Evolutionary conservation across 1,139 yeast species (phyloP), one percentile per base, ranked within the genome.

Genomic region (Debaryomyces nepalensis): DNA sequence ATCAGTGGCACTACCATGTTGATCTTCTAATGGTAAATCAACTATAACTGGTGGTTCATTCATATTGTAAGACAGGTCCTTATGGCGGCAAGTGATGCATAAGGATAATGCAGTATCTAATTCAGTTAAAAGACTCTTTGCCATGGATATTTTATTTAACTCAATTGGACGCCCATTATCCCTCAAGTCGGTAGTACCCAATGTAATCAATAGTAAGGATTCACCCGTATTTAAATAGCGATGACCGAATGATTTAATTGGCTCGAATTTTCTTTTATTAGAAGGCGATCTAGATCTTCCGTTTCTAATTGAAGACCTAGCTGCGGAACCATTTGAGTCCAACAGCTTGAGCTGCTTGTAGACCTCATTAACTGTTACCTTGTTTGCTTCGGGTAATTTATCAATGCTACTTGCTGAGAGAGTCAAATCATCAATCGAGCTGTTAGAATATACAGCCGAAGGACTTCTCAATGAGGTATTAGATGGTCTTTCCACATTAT

Each of bases 221-320:
- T 87, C 90, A 49, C 80, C 79, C 20, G 73, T 69, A 40, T 73
- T 73, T 50, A 91, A 73, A 58, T 81, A 88, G 40, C 86, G 73
- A 58, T 90, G 97, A 35, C 97, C 97, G 66, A 89, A 87, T 2
- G 96, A 86, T 58, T 88, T 90, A 46, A 87, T 75, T 3, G 85
- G 84, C 46, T 73, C 68, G 39, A 59, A 61, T 42, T 59, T 62
- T 43, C 54, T 47, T 26, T 61, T 50, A 16, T 54, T 50, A 2
- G 73, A 70, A 5, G 73, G 66, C 2, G 73, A 59, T 38, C 70
- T 54, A 5, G 59, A 42, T 10, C 35, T 49, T 15, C 48, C 29
- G 16, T 43, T 41, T 3, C 41, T n/a, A 9, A 33, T 33, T 7
- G n/a, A n/a, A n/a, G n/a, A n/a, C n/a, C 32, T 21, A 19, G 14